Percentiles rank a stretch among this genome's conserved stretches.
phyloP scores from a whole-genome alignment of 2,329 filamentous ascomycete genomes.

The Ceratocystis cubensis region DNA sequence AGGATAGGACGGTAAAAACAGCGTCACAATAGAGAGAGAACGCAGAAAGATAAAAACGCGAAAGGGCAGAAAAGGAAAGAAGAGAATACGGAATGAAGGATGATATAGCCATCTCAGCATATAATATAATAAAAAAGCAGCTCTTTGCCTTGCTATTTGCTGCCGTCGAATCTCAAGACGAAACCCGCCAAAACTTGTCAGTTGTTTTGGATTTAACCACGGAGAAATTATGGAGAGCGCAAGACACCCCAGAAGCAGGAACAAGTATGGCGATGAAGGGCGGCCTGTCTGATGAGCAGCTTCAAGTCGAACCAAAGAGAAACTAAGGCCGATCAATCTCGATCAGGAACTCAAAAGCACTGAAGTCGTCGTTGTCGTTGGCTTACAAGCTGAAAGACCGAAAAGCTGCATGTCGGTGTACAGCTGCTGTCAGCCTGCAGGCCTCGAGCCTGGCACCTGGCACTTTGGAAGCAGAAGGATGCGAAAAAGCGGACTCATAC shows the following conservation, averaged over 20 bases:
- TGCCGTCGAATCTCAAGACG: not conserved
- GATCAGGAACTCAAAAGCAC: not conserved
- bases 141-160: not conserved
- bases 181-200: constrained; percentile 1
- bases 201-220: not conserved
- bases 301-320: no score
- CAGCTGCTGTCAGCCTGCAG: not conserved
- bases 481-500: no score
- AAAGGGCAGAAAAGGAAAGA: not conserved
- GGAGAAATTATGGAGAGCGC: not conserved
- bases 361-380: not conserved
- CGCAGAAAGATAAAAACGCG: not conserved
- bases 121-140: not conserved
- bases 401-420: not conserved
- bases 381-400: not conserved
- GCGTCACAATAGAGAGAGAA: not conserved
- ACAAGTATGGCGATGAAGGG: not conserved
- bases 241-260: not conserved
- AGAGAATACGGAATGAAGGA: constrained; percentile 6
- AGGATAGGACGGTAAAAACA: not conserved
- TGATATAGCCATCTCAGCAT: not conserved
- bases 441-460: no score
- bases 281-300: no score
- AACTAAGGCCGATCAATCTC: not conserved
- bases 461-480: no score